Base-by-base conservation (phyloP, 345 rosid genomes). In the Corchorus olitorius region DNA sequence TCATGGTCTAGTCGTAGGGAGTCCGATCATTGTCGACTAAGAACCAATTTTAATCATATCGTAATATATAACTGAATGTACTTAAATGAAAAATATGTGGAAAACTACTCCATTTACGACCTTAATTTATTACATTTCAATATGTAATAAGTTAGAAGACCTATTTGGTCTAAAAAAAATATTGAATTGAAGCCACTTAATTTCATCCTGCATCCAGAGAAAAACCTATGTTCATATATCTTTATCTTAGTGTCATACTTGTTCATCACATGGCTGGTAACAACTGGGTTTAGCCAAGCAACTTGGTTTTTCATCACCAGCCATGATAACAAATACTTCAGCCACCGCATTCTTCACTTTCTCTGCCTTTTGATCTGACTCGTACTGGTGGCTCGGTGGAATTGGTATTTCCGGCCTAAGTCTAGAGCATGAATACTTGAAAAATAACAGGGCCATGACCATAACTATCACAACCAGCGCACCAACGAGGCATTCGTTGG, bases 211-310 rank as follows among this genome's bases (percentile, higher is more conserved):
- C 9, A 45, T 45, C 48, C 48, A 45, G 12, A 55, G 27, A 33
- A 35, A 8, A 15, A n/a, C 5, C 41, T 4, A 33, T 61, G 0
- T 14, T n/a, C 65, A 61, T 33, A 1, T 8, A 1, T 8, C 41
- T 12, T 12, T 35, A 1, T 8, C 41, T 12, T 12, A 14, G 9
- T 37, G 20, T 64, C 37, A 67, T 5, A 67, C 72, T 22, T 67
- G 72, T 22, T 67, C 72, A 14, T 67, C 72, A 6, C 54, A 48
- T 2, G n/a, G 43, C 43, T 1, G 69, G 72, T 46, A 22, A 39
- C 33, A 22, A 49, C 72, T 4, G 72, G 72, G 72, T 67, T 67
- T 67, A 20, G 72, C 72, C 37, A 67, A 49, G 72, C 37, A 48
- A 45, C 54, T 45, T 0, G 72, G 72, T 0, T 6, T 67, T 49